phyloP scores from a whole-genome alignment of 768 basidiomycete species.

The Lactarius hengduanensis region DNA sequence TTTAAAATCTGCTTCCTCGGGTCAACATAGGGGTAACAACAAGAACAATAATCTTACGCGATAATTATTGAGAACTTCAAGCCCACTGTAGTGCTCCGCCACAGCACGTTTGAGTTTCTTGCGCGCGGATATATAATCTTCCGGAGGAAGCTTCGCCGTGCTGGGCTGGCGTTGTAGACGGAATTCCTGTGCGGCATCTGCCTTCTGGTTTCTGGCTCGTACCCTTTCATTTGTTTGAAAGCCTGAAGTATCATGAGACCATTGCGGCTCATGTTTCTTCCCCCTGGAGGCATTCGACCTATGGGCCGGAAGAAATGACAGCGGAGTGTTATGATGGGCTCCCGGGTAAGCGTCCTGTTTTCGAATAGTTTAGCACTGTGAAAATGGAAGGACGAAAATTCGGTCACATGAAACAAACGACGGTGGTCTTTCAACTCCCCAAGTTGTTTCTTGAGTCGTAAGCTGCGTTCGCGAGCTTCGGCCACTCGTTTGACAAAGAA shows the following conservation, averaged over 20 bases:
- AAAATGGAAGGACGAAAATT: neutral
- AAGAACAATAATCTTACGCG: conserved; percentile 49
- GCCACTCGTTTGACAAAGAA: conserved; percentile 78
- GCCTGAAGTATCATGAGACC: neutral
- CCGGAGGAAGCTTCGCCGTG: conserved; percentile 49
- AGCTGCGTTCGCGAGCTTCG: conserved; percentile 51
- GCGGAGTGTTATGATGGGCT: neutral
- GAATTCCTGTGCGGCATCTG: conserved; percentile 10
- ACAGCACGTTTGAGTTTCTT: conserved; percentile 81
- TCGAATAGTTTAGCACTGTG: neutral
- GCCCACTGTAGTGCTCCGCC: conserved; percentile 75
- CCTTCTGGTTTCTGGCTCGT: conserved; percentile 8
- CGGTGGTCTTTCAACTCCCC: conserved; percentile 25
- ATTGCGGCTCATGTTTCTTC: neutral
- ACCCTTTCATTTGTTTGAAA: neutral
- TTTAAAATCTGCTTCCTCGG: conserved; percentile 65
- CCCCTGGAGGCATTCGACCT: neutral
- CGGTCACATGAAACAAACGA: conserved; percentile 20
- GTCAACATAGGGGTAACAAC: conserved; percentile 18
- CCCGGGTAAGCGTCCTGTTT: conserved; percentile 22
- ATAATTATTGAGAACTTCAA: conserved; percentile 88
- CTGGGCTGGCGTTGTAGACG: conserved; percentile 4
- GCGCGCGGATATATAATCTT: conserved; percentile 82
- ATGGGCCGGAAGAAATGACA: neutral
- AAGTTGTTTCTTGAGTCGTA: conserved; percentile 29